These are phyloP conservation scores for Cyclanthera cordifolia DNA, from an alignment of 306 rosid genomes.

Conservation along the genomic window DNA sequence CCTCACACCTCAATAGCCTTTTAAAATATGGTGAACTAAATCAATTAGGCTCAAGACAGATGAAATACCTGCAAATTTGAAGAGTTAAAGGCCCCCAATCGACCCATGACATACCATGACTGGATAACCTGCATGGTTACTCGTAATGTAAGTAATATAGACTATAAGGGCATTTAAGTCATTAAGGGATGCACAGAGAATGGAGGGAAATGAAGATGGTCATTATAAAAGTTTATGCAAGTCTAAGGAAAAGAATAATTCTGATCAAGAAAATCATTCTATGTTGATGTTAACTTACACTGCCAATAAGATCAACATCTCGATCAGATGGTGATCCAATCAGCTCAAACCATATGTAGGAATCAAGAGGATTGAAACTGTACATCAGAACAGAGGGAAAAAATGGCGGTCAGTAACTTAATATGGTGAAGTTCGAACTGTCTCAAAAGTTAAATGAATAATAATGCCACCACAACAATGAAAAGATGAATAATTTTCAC, in stretches of 20 bases:
- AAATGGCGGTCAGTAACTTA: not conserved
- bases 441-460: not conserved
- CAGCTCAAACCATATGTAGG: constrained; percentile 79
- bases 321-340: constrained; percentile 72
- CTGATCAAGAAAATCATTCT: not conserved
- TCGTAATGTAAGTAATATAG: constrained; percentile 3
- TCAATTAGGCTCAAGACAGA: not conserved
- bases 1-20: too few species aligned
- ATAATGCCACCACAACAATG: not conserved
- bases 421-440: not conserved
- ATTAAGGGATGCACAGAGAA: not conserved
- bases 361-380: constrained; percentile 90
- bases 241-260: not conserved
- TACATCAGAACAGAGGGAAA: constrained; percentile 15
- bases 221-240: not conserved
- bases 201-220: not conserved
- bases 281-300: constrained; percentile 38
- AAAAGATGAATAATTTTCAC: not conserved
- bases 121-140: constrained; percentile 58
- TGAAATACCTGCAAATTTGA: constrained; percentile 66
- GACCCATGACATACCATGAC: constrained; percentile 95
- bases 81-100: constrained; percentile 85
- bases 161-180: not conserved
- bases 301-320: constrained; percentile 63
- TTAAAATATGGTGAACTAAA: too few species aligned